phyloP scores from a whole-genome alignment of 306 rosid genomes.

The Mimosa bimucronata region DNA sequence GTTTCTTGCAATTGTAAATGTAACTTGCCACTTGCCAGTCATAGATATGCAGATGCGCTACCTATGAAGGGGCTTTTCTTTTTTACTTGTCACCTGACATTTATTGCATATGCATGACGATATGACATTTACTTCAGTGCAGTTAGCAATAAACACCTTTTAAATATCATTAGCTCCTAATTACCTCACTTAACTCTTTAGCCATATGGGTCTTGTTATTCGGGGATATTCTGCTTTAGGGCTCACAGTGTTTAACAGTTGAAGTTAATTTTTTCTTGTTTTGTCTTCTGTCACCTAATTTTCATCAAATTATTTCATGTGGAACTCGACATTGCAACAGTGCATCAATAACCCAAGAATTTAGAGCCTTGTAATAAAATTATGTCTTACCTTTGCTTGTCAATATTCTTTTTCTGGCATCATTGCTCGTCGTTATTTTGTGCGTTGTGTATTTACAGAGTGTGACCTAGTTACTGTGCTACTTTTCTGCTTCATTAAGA shows the following conservation, averaged over 20 bases:
- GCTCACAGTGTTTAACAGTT: not conserved
- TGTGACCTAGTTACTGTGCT: not conserved
- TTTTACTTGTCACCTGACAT: not conserved
- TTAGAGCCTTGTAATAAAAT: not conserved
- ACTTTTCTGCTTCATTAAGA: not conserved
- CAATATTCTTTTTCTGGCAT: too few species aligned
- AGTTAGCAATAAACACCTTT: too few species aligned
- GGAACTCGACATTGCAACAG: not conserved
- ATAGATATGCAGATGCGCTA: too few species aligned
- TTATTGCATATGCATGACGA: not conserved
- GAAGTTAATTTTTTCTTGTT: not conserved
- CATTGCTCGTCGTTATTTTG: not conserved
- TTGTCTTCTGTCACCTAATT: slow-evolving; percentile 2
- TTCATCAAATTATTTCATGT: not conserved
- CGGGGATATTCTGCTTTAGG: not conserved
- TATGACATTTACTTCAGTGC: too few species aligned
- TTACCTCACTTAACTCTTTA: not conserved
- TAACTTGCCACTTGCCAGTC: too few species aligned
- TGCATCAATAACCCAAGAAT: not conserved
- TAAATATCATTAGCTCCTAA: too few species aligned
- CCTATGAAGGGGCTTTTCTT: not conserved
- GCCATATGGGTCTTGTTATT: not conserved
- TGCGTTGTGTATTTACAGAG: not conserved
- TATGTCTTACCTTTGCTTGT: not conserved
- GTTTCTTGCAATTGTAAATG: not conserved